Evolutionary conservation across 768 basidiomycete genomes (phyloP), one percentile per base, ranked within the genome.

Genomic region (Naganishia antarctica): DNA sequence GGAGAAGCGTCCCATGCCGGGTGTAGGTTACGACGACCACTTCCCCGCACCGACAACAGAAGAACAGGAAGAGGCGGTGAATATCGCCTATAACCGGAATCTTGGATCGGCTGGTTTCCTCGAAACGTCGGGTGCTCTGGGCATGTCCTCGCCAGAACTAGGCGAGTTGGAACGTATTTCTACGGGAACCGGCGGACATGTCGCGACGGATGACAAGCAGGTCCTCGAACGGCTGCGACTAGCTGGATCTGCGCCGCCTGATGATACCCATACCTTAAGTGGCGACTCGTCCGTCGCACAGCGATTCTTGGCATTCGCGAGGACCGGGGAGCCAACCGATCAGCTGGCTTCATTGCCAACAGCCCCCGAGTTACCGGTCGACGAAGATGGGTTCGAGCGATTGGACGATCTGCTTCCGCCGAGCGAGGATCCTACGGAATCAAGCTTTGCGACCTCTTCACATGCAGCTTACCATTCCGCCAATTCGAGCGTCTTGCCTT

Each of bases 171-270:
- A 58, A 16, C 50, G 53, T 13, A 53, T 57, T 26, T 58, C 61
- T 12, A 28, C 37, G 16, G 31, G 45, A 23, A 13, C 29, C 23
- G 40, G 25, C 2, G 64, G 69, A 16, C 76, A 77, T 58, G 64
- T 74, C 23, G 76, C 76, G 6, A 77, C 76, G 53, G 76, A 77
- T 49, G 76, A 77, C 58, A 77, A 77, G 62, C 51, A 64, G 7
- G 66, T 74, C 3, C 41, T 77, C 29, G 76, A 77, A 63, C 59
- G 67, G 32, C 46, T 77, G 61, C 46, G 74, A 47, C 21, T 73
- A n/a, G 73, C 64, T n/a, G 49, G 61, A 18, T 72, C 73, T 25
- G 71, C 70, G 16, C 74, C 76, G 1, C 61, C 65, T 18, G 28
- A 50, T 18, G 26, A 31, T n/a, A 26, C 25, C 11, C 32, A 46